phyloP scores from a whole-genome alignment of 1,139 yeast species.

The Hemisphaericaspora subhashii region DNA sequence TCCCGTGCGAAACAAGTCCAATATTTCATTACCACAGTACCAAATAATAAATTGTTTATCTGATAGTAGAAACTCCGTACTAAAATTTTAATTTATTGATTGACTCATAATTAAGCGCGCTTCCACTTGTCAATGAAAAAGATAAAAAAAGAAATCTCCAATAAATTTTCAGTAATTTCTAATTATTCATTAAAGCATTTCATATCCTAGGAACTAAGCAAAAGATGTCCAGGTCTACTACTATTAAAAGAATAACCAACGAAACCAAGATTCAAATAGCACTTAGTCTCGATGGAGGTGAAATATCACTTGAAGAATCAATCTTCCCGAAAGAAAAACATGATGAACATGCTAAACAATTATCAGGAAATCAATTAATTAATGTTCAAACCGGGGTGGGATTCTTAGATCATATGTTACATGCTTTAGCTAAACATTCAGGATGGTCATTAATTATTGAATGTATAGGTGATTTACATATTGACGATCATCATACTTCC shows the following conservation, averaged over 20 bases:
- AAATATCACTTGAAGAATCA: slow-evolving; percentile 56
- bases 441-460: slow-evolving; percentile 93
- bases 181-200: not conserved
- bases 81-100: no score
- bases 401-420: slow-evolving; percentile 94
- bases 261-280: slow-evolving; percentile 93
- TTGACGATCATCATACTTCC: slow-evolving; percentile 95
- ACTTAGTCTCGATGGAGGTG: slow-evolving; percentile 82
- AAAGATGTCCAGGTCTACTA: slow-evolving; percentile 41
- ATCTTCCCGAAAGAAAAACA: slow-evolving; percentile 40
- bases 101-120: not conserved
- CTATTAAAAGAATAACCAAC: slow-evolving; percentile 73
- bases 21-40: no score
- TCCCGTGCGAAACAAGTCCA: no score
- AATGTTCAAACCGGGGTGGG: slow-evolving; percentile 90
- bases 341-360: slow-evolving; percentile 60
- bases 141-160: not conserved
- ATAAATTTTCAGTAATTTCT: slow-evolving; percentile 3
- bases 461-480: slow-evolving; percentile 91
- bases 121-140: no score
- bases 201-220: no score
- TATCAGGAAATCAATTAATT: slow-evolving; percentile 66
- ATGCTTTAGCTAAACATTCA: slow-evolving; percentile 92
- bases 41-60: no score
- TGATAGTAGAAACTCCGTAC: no score